phyloP scores from a whole-genome alignment of 2,329 filamentous ascomycete species.

The Exophiala phaeomuriformis region DNA sequence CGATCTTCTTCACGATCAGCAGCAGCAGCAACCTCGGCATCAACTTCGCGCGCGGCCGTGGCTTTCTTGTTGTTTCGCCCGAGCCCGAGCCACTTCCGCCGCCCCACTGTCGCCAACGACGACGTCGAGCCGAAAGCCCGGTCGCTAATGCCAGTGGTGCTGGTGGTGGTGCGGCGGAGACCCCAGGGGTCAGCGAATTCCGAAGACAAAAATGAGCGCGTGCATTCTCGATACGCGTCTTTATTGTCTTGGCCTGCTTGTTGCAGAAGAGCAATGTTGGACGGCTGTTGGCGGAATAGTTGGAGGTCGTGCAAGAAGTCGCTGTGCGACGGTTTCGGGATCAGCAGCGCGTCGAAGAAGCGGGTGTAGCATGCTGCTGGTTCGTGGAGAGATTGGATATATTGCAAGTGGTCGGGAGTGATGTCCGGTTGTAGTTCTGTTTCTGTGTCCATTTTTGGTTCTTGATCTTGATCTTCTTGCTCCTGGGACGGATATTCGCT shows the following conservation, averaged over 20 bases:
- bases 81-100: no score
- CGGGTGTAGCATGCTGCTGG: conserved; percentile 19
- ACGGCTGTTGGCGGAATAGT: conserved; percentile 22
- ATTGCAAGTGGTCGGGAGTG: conserved; percentile 13
- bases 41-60: no score
- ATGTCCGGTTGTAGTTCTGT: not conserved
- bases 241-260: conserved; percentile 4
- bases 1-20: conserved; percentile 23
- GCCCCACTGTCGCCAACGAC: no score
- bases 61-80: no score
- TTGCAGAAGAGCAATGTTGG: conserved; percentile 13
- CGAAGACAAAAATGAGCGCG: conserved; percentile 16
- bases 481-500: not conserved
- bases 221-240: conserved; percentile 18
- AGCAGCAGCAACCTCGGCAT: conserved; percentile 4
- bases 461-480: not conserved
- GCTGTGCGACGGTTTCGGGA: conserved; percentile 18
- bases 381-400: conserved; percentile 22
- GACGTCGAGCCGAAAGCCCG: conserved; percentile 10
- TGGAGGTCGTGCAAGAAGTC: conserved; percentile 24
- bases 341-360: conserved; percentile 25
- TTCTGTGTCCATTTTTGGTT: no score
- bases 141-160: not conserved
- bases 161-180: not conserved
- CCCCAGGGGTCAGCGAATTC: conserved; percentile 27